Percentiles rank a stretch among this genome's conserved stretches.
phyloP scores from a whole-genome alignment of 768 basidiomycete species.

The Amanita pseudoporphyria region DNA sequence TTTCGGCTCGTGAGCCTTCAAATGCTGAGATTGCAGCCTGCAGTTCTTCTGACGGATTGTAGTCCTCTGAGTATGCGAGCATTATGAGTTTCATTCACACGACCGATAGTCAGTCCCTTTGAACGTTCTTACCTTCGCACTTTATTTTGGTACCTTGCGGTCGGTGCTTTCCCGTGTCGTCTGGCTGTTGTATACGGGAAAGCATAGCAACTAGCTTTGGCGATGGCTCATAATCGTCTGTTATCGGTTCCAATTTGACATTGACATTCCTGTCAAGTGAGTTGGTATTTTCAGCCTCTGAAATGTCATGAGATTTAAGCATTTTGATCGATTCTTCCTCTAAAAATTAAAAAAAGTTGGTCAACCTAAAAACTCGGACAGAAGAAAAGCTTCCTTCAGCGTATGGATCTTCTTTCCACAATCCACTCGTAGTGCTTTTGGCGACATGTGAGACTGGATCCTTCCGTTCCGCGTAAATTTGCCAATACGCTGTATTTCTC shows the following conservation, averaged over 20 bases:
- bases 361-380: background rate
- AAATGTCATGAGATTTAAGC: background rate
- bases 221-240: background rate
- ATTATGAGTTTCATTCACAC: background rate
- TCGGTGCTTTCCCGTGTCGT: background rate
- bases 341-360: background rate
- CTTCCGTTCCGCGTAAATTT: background rate
- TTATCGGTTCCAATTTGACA: background rate
- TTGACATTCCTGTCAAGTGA: background rate
- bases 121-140: background rate
- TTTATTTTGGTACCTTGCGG: background rate
- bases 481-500: background rate
- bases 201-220: background rate
- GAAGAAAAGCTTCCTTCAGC: background rate
- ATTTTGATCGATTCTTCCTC: background rate
- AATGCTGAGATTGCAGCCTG: background rate
- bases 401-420: slow-evolving; percentile 7
- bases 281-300: background rate
- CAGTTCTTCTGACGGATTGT: background rate
- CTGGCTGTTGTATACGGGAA: background rate
- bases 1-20: background rate
- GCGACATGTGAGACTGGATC: background rate
- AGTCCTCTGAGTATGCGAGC: background rate
- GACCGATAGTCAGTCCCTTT: no score
- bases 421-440: background rate